These are phyloP conservation scores for Marasmius fiardii DNA, from an alignment of 1,284 basidiomycete genomes.

Conservation along the genomic window DNA sequence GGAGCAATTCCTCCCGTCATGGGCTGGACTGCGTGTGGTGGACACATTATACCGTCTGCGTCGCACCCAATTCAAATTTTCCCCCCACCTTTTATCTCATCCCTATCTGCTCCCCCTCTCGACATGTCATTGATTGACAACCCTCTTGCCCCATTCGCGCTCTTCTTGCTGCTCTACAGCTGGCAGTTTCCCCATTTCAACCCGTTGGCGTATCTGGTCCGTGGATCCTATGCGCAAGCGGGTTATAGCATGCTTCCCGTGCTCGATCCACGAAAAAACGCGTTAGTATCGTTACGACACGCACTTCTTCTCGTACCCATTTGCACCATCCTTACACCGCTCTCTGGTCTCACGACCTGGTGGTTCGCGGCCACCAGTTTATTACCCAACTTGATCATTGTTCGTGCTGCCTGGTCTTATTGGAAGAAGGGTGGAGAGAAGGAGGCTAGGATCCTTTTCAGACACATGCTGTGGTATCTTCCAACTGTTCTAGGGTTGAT, in stretches of 20 bases:
- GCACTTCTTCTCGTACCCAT: constrained; percentile 77
- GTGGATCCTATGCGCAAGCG: constrained; percentile 88
- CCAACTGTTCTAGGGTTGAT: constrained; percentile 89
- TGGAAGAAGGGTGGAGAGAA: constrained; percentile 77
- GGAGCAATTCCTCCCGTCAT: constrained; percentile 94
- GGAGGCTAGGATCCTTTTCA: constrained; percentile 77
- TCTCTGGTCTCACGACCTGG: constrained; percentile 88
- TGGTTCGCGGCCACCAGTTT: constrained; percentile 79
- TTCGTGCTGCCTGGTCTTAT: constrained; percentile 72
- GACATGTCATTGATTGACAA: constrained; percentile 61
- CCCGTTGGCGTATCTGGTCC: constrained; percentile 84
- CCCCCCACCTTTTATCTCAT: constrained; percentile 43
- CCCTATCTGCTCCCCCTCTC: constrained; percentile 19
- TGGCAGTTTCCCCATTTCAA: constrained; percentile 99
- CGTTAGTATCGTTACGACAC: constrained; percentile 85
- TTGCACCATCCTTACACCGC: constrained; percentile 78
- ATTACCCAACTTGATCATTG: constrained; percentile 74
- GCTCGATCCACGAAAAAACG: constrained; percentile 77
- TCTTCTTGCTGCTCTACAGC: constrained; percentile 85
- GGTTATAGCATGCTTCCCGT: constrained; percentile 95
- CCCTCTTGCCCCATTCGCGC: constrained; percentile 70
- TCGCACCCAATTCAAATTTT: constrained; percentile 52
- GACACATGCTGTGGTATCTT: constrained; percentile 88
- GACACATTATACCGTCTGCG: constrained; percentile 66
- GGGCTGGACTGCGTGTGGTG: constrained; percentile 97